Percentiles rank a stretch among this genome's conserved stretches.
Conservation (phyloP, 2,329 filamentous ascomycete species). For the Diaporthe batatas region DNA sequence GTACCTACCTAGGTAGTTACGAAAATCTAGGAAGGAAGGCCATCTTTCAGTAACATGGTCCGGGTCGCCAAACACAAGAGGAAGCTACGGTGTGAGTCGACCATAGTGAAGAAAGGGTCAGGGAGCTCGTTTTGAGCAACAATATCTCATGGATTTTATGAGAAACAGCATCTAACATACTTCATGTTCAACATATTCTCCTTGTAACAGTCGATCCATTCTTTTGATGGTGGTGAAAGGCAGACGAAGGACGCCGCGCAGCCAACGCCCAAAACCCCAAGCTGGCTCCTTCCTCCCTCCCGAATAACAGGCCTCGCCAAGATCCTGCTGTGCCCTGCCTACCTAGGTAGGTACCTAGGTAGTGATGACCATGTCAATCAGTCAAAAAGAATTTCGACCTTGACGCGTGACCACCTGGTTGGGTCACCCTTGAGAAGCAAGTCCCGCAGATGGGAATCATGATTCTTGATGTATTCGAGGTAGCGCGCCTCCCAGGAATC, state of each 20-base stretch:
- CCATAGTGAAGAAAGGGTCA: background rate
- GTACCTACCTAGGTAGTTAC: background rate
- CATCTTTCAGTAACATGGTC: background rate
- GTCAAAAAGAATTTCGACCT: background rate
- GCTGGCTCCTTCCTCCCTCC: background rate
- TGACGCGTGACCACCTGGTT: background rate
- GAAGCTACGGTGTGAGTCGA: constrained; percentile 4
- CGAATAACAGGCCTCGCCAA: background rate
- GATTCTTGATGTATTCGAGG: background rate
- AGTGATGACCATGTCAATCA: background rate
- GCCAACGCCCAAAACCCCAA: background rate
- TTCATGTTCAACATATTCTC: background rate
- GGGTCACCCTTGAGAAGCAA: background rate
- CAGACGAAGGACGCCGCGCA: background rate
- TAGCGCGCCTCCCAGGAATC: background rate
- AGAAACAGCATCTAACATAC: background rate
- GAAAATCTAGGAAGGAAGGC: background rate
- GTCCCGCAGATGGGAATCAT: background rate
- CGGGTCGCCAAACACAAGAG: background rate
- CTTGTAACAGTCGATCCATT: background rate
- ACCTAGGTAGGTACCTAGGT: no score
- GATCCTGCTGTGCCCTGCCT: background rate
- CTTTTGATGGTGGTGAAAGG: background rate
- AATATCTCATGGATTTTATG: background rate
- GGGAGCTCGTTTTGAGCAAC: background rate